Conservation (phyloP, 768 basidiomycete species). For the Mycena epipterygia region DNA sequence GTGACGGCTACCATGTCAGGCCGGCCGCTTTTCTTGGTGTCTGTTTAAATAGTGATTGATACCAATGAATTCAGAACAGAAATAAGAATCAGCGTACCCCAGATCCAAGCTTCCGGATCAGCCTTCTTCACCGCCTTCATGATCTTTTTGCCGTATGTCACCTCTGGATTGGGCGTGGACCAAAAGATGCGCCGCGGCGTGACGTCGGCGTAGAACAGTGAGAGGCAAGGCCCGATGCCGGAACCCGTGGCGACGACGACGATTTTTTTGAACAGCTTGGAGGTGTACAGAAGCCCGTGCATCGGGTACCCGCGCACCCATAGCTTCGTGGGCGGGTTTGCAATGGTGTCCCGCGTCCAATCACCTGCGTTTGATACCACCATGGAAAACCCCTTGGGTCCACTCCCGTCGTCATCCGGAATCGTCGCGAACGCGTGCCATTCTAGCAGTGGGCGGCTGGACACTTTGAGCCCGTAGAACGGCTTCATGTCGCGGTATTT, state of each 20-base stretch:
- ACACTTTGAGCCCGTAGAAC: constrained; percentile 47
- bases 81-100: constrained; percentile 32
- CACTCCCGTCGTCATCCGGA: constrained; percentile 38
- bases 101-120: constrained; percentile 53
- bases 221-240: constrained; percentile 64
- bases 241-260: constrained; percentile 69
- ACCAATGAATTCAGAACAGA: not conserved
- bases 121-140: constrained; percentile 55
- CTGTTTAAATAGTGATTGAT: not conserved
- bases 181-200: constrained; percentile 57
- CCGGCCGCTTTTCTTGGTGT: constrained; percentile 54
- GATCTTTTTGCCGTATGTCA: constrained; percentile 57
- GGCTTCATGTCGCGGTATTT: constrained; percentile 58
- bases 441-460: constrained; percentile 50
- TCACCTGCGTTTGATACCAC: constrained; percentile 70
- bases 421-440: constrained; percentile 57
- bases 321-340: constrained; percentile 62
- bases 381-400: constrained; percentile 60
- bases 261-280: constrained; percentile 62
- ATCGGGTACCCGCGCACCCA: constrained; percentile 69
- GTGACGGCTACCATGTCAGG: constrained; percentile 58
- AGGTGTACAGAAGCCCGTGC: constrained; percentile 64
- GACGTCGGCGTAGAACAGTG: constrained; percentile 51
- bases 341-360: constrained; percentile 65
- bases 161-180: constrained; percentile 56